phyloP scores from a whole-genome alignment of 1,284 basidiomycete species.

The Leccinum insigne region DNA sequence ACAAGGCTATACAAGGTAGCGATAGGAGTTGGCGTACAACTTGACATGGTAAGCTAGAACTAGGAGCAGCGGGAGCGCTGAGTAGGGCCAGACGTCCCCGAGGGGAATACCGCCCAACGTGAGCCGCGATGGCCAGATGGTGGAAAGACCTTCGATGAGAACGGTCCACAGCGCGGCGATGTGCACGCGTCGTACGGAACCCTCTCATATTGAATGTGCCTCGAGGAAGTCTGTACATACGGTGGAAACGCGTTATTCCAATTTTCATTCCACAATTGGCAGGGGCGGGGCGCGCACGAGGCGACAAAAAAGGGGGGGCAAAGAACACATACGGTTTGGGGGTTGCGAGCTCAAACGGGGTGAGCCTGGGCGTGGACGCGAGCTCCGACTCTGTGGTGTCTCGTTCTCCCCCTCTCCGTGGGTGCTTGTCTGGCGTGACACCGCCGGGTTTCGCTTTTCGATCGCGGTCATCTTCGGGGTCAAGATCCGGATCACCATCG shows the following conservation, averaged over 20 bases:
- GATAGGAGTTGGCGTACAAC: conserved; percentile 37
- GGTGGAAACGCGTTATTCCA: conserved; percentile 3
- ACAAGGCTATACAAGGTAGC: conserved; percentile 38
- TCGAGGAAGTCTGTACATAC: conserved; percentile 66
- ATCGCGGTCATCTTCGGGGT: background rate
- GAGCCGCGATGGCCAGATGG: conserved; percentile 89
- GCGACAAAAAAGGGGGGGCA: background rate
- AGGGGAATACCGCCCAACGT: conserved; percentile 65
- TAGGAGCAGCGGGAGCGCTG: conserved; percentile 40
- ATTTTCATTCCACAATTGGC: background rate
- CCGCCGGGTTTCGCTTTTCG: conserved; percentile 2
- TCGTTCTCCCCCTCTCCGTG: background rate
- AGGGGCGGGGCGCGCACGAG: conserved; percentile 3
- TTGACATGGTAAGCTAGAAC: conserved; percentile 18
- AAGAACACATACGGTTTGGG: too few relatives aligned
- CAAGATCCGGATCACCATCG: background rate
- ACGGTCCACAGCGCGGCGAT: conserved; percentile 78
- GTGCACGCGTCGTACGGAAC: conserved; percentile 48
- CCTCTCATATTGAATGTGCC: conserved; percentile 45
- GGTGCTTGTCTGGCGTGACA: background rate
- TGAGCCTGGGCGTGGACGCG: background rate
- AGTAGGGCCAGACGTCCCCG: conserved; percentile 91
- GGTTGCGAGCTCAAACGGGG: background rate
- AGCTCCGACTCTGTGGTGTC: background rate
- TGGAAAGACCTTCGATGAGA: conserved; percentile 80